A percentile compares a stretch with the other conserved stretches of the same genome.
Conservation (phyloP, 2,329 filamentous ascomycete genomes). For the Colletotrichum abscissum region DNA sequence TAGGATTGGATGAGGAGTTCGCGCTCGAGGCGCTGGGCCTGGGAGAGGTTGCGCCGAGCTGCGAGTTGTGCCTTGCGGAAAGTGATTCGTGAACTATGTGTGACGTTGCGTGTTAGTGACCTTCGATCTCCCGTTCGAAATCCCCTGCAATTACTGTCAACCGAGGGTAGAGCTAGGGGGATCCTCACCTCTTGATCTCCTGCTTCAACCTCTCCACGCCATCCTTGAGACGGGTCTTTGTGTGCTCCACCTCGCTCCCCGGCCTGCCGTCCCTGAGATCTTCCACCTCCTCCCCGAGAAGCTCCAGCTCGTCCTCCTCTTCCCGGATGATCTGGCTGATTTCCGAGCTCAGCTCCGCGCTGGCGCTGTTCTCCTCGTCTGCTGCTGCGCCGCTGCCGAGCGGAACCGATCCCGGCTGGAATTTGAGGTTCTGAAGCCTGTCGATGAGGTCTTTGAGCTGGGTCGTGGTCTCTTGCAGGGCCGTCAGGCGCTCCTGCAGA, state of each 20-base stretch:
- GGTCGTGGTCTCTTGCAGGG: slow-evolving; percentile 69
- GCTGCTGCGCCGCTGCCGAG: slow-evolving; percentile 49
- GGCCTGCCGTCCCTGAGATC: slow-evolving; percentile 68
- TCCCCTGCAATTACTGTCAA: not conserved
- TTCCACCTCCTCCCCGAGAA: slow-evolving; percentile 81
- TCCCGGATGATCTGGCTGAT: slow-evolving; percentile 83
- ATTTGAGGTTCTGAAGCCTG: slow-evolving; percentile 67
- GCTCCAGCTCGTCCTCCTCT: slow-evolving; percentile 85
- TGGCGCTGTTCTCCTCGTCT: slow-evolving; percentile 63
- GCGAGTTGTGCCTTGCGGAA: slow-evolving; percentile 87
- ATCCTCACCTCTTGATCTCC: slow-evolving; percentile 75
- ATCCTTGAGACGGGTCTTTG: slow-evolving; percentile 74
- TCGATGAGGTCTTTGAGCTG: slow-evolving; percentile 70
- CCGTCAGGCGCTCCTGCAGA: slow-evolving; percentile 69
- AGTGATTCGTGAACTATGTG: slow-evolving; percentile 66
- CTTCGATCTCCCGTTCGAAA: slow-evolving; percentile 34
- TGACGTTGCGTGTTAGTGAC: not conserved
- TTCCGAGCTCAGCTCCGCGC: slow-evolving; percentile 81
- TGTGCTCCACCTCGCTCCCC: slow-evolving; percentile 67
- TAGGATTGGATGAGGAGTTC: slow-evolving; percentile 78
- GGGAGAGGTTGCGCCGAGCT: slow-evolving; percentile 79
- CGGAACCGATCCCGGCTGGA: slow-evolving; percentile 68
- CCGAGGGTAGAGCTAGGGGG: not conserved
- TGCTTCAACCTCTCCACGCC: slow-evolving; percentile 73
- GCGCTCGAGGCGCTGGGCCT: slow-evolving; percentile 80